Evolutionary conservation across 768 basidiomycete species (phyloP), one percentile per base, ranked within the genome.

Genomic region (Podaxis pistillaris): DNA sequence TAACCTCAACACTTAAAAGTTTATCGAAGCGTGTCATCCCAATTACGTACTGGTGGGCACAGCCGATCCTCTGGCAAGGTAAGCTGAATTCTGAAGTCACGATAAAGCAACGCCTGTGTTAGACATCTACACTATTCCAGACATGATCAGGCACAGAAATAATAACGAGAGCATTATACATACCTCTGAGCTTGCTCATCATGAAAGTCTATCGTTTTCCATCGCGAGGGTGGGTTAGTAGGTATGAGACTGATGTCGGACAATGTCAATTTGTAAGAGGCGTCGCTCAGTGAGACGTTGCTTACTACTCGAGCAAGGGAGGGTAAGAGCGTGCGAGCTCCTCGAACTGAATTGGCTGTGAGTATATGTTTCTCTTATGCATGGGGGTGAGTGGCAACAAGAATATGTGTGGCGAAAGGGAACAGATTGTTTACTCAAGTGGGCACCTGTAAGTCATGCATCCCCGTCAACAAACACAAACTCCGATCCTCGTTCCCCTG

Each of bases 31-130:
- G 24, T 24, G 17, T 22, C 36, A 56, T n/a, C 51, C 65, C 8
- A n/a, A 62, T 64, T 62, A 72, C 86, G 62, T 69, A 96, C 94
- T 0, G 95, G 91, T 36, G 96, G 96, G 73, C 95, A 96, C 5
- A 97, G 75, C 59, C 95, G 78, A 73, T 93, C 83, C 2, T 78
- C 71, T 1, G 91, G 90, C 12, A 97, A 73, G 2, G 75, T 67
- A 0, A 96, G 67, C 36, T 75, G 75, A 37, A 96, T 68, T 1
- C 78, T 73, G 69, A 94, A 96, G 74, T 96, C 93, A 30, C 86
- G 80, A 64, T 80, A 76, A 33, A 96, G 79, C 24, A 98, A 78
- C 0, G 91, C 91, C 67, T 89, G 80, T 1, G 96, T 96, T 66
- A 97, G 76, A 49, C 85, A 80, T 69, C 96, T 94, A 68, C 58